phyloP scores from a whole-genome alignment of 78 protist genomes.

The Dictyostelium purpureum region DNA sequence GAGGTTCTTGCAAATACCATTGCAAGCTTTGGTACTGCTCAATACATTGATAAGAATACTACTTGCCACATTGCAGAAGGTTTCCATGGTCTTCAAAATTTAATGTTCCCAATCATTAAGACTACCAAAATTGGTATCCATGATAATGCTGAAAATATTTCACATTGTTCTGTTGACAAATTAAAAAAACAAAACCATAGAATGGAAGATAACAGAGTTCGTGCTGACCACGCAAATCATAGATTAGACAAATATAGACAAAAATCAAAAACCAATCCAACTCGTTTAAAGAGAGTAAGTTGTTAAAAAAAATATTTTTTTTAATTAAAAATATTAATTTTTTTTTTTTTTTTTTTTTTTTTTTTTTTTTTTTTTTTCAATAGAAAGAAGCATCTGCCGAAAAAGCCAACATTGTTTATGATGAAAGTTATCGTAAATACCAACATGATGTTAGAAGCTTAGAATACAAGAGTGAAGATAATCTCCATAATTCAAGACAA shows the following conservation, averaged over 20 bases:
- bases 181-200: neutral
- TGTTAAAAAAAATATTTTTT: neutral
- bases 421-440: neutral
- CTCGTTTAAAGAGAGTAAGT: constrained; percentile 6
- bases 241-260: neutral
- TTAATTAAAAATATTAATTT: neutral
- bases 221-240: neutral
- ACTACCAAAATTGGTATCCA: constrained; percentile 26
- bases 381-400: neutral
- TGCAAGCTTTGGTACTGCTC: constrained; percentile 5
- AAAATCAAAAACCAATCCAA: constrained; percentile 11
- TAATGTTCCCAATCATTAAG: constrained; percentile 26
- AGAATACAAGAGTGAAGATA: constrained; percentile 6
- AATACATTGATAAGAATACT: neutral
- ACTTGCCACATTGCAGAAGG: neutral
- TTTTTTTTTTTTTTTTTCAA: neutral
- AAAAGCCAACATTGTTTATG: neutral
- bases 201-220: neutral
- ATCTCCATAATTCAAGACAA: neutral
- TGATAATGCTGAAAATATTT: constrained; percentile 18
- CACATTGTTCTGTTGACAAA: neutral
- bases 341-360: neutral
- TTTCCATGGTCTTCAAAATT: neutral
- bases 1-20: constrained; percentile 23
- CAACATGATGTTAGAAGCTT: neutral